Conservation (phyloP, 2,329 filamentous ascomycete genomes). For the Xylariaceae sp. region DNA sequence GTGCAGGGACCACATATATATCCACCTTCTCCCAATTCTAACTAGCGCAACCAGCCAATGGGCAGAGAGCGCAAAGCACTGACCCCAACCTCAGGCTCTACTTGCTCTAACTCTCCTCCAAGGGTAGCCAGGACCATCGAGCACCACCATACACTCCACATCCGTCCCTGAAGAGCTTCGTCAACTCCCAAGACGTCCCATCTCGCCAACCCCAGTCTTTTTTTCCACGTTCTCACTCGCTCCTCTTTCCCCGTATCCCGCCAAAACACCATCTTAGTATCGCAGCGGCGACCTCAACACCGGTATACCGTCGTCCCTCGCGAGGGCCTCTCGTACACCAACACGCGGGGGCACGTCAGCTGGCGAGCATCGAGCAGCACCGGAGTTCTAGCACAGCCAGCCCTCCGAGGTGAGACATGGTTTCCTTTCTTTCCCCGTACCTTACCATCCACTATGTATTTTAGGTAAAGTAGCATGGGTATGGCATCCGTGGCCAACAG, state of each 20-base stretch:
- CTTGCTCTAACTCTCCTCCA: constrained; percentile 11
- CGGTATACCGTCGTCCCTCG: constrained; percentile 10
- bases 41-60: constrained; percentile 4
- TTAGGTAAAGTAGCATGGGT: constrained; percentile 36
- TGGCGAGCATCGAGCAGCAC: constrained; percentile 28
- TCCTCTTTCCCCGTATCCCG: constrained; percentile 10
- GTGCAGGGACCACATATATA: constrained; percentile 17
- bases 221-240: constrained; percentile 22
- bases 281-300: constrained; percentile 12
- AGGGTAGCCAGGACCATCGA: too few relatives aligned
- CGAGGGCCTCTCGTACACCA: constrained; percentile 19
- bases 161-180: constrained; percentile 25
- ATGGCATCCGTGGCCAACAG: constrained; percentile 37
- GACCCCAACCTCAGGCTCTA: too few relatives aligned
- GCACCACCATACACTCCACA: constrained; percentile 24
- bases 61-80: neutral
- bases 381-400: constrained; percentile 23
- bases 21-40: constrained; percentile 6
- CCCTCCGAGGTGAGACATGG: constrained; percentile 39
- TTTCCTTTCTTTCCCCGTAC: constrained; percentile 28
- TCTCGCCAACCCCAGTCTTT: constrained; percentile 29
- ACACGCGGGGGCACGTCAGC: constrained; percentile 29
- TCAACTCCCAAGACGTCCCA: constrained; percentile 23
- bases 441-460: constrained; percentile 29
- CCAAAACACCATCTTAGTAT: constrained; percentile 9